Conservation (phyloP, 768 basidiomycete species). For the Tricholoma matsutake region DNA sequence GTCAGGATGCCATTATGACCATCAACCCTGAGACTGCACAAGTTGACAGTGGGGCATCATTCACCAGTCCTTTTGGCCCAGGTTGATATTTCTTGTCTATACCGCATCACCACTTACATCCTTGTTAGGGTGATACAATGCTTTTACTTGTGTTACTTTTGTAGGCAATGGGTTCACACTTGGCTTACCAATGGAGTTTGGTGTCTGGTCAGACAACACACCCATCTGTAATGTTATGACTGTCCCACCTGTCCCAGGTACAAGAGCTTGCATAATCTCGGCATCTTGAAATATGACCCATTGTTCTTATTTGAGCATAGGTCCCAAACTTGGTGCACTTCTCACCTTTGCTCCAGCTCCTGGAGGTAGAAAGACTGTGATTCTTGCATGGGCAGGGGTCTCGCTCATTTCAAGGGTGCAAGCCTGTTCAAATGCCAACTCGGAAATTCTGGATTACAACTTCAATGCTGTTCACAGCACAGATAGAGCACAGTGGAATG, state of each 20-base stretch:
- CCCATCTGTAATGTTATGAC: constrained; percentile 19
- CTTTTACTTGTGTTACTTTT: constrained; percentile 61
- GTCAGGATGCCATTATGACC: constrained; percentile 43
- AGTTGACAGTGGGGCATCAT: neutral
- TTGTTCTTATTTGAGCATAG: neutral
- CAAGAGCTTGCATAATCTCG: neutral
- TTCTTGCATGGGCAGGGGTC: constrained; percentile 62
- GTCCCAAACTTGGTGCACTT: constrained; percentile 39
- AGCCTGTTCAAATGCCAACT: constrained; percentile 58
- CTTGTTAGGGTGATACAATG: constrained; percentile 44
- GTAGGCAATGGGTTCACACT: constrained; percentile 48
- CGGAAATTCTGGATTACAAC: constrained; percentile 57
- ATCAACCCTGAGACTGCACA: constrained; percentile 48
- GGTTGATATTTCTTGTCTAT: neutral
- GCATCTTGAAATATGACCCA: neutral
- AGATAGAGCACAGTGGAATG: constrained; percentile 52
- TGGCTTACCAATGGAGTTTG: constrained; percentile 50
- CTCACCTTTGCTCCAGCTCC: constrained; percentile 48
- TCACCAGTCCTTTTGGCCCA: neutral
- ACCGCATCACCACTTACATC: neutral
- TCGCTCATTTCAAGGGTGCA: constrained; percentile 60
- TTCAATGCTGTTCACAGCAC: constrained; percentile 46
- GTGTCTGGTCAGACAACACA: constrained; percentile 49
- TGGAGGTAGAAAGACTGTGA: constrained; percentile 30
- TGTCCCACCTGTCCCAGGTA: neutral